Evolutionary conservation across 352 stramenopile genomes (phyloP), one percentile per base, ranked within the genome.

Genomic region (Elongisporangium undulatum): DNA sequence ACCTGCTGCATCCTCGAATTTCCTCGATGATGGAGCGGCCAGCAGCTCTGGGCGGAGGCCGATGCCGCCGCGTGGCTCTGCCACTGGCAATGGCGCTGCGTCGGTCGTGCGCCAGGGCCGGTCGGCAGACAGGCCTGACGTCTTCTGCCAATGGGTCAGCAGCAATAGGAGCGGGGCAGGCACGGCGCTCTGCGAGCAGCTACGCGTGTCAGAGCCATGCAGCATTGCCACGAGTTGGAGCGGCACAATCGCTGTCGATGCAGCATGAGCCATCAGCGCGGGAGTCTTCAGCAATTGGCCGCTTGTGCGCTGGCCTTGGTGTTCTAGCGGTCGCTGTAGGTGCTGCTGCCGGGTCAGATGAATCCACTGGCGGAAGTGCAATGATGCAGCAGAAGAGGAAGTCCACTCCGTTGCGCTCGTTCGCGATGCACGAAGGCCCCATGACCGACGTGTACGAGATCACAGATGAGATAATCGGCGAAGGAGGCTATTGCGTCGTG

Each of bases 401-500:
- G 49, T 49, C 48, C 15, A 29, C 56, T 5, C 21, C 48, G 26
- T 5, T 50, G 23, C 21, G 48, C 10, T 16, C 56, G 16, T 4
- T 48, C 15, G 38, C 54, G 13, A 34, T 9, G 48, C 55, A 20
- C 16, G 56, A 10, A 51, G 41, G 24, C 24, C 56, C 7, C 56
- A 53, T 93, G 48, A 75, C 90, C 54, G 75, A 90, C 22, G 74
- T 76, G 59, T 93, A 89, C 60, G 75, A 90, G 51, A 89, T 93
- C 53, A 77, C 75, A 50, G 78, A 90, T 67, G 83, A 93, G 64
- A 85, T 93, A 58, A 77, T 93, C 39, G 83, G 81, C 16, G 81
- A 93, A 69, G 83, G 83, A 49, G 85, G 85, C 55, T 94, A 90
- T 61, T 91, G 85, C 57, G 81, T 90, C 6, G 85, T 94, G 55